Evolutionary conservation across 257 asterid species (phyloP), one percentile per base, ranked within the genome.

Genomic region (Sherardia arvensis): DNA sequence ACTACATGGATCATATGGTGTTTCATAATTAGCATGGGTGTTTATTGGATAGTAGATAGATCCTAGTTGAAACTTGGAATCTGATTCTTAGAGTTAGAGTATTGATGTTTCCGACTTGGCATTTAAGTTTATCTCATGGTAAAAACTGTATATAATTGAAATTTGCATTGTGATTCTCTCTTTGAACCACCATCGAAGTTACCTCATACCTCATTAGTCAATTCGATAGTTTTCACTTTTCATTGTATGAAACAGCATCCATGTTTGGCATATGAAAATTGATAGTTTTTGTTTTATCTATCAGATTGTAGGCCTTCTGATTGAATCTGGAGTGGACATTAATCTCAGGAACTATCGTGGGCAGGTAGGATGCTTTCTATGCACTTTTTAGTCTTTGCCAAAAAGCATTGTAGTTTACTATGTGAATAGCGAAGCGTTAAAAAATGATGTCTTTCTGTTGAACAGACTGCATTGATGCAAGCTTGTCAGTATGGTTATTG

Each of bases 381-480:
- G 27, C 10, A 25, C 7, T 47, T 62, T 57, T 51, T n/a, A n/a
- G n/a, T n/a, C n/a, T n/a, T 7, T n/a, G 5, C 17, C 1, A 5
- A 56, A 54, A 30, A 30, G 36, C n/a, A 33, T 62, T 66, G n/a
- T 14, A 28, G 12, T 17, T 28, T 7, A 11, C 28, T 8, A 29
- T 9, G 32, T 49, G 61, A 68, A 32, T 10, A 0, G 20, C 53
- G 63, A 53, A 7, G 18, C 1, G 8, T 2, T 22, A 21, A 3
- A 11, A 58, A 21, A 68, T 74, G 43, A 34, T 54, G 25, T 74
- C 33, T 70, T 38, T 79, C 28, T 65, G 71, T 65, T 74, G 69
- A 67, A 76, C 86, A 90, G 97, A 90, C 95, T 49, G 95, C 97
- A 49, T 57, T 90, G 87, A 90, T 90, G 95, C 97, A 87, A 85